Conservation (phyloP, 495 filamentous ascomycete species). For the Bombardia bombarda region DNA sequence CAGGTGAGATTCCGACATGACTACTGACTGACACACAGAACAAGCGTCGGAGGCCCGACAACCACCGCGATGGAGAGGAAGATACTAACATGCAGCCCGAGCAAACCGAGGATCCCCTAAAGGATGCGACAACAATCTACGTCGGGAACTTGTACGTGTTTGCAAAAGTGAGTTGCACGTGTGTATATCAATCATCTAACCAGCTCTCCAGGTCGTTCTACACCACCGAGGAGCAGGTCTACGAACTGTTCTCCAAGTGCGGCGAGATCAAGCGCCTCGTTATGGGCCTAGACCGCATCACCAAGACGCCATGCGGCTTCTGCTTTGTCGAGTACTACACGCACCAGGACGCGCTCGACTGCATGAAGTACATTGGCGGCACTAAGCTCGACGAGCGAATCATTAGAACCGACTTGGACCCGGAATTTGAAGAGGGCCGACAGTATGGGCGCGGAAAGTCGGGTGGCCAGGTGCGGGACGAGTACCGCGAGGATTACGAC, state of each 20-base stretch:
- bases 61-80: slow-evolving; percentile 49
- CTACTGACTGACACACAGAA: slow-evolving; percentile 42
- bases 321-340: slow-evolving; percentile 99
- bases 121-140: slow-evolving; percentile 88
- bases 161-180: no score
- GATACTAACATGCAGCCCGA: slow-evolving; percentile 39
- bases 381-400: slow-evolving; percentile 98
- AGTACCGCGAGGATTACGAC: slow-evolving; percentile 94
- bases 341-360: slow-evolving; percentile 90
- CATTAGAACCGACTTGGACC: slow-evolving; percentile 93
- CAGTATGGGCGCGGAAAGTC: slow-evolving; percentile 90
- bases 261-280: slow-evolving; percentile 95
- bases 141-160: slow-evolving; percentile 83
- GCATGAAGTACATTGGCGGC: slow-evolving; percentile 96
- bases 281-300: slow-evolving; percentile 96
- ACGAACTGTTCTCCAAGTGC: slow-evolving; percentile 94
- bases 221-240: slow-evolving; percentile 98
- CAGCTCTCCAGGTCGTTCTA: slow-evolving; percentile 99
- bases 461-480: slow-evolving; percentile 93
- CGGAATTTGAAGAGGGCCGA: slow-evolving; percentile 89
- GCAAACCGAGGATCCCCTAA: slow-evolving; percentile 64
- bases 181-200: no score
- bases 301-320: slow-evolving; percentile 97
- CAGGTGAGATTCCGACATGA: no score
- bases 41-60: slow-evolving; percentile 51